Evolutionary conservation across 2,329 filamentous ascomycete genomes (phyloP).

Genomic region (Trichoderma citrinoviride): DNA sequence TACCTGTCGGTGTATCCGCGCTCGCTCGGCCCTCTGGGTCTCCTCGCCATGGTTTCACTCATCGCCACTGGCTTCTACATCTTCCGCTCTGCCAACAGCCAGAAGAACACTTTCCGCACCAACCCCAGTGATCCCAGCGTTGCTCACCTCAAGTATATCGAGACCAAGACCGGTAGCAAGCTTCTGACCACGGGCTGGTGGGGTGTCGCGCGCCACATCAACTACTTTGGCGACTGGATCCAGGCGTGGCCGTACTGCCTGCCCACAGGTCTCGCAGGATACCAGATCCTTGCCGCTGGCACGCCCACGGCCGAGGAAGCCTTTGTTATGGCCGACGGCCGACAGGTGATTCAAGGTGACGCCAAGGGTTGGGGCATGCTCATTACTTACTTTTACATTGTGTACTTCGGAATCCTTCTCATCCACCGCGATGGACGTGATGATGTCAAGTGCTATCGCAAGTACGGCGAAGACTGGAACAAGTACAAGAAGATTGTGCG

Average conservation of each 20-base stretch:
- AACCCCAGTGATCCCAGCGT: conserved; percentile 79
- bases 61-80: conserved; percentile 77
- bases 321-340: conserved; percentile 57
- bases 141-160: conserved; percentile 77
- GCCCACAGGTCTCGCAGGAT: conserved; percentile 81
- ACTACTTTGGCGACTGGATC: conserved; percentile 93
- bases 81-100: conserved; percentile 89
- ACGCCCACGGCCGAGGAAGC: conserved; percentile 49
- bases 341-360: conserved; percentile 66
- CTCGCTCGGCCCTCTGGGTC: conserved; percentile 67
- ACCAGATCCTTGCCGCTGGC: conserved; percentile 62
- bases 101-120: conserved; percentile 92
- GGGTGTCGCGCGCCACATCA: conserved; percentile 89
- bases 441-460: conserved; percentile 84
- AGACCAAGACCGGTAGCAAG: conserved; percentile 78
- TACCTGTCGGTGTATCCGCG: conserved; percentile 83
- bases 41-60: conserved; percentile 63
- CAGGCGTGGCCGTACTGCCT: conserved; percentile 89
- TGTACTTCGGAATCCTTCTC: conserved; percentile 86
- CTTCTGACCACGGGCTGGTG: conserved; percentile 89
- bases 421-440: conserved; percentile 84
- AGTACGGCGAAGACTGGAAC: conserved; percentile 93
- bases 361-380: conserved; percentile 81
- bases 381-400: conserved; percentile 89
- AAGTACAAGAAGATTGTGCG: conserved; percentile 79